Conservation (phyloP, 495 filamentous ascomycete species). For the Friedmanniomyces simplex region DNA sequence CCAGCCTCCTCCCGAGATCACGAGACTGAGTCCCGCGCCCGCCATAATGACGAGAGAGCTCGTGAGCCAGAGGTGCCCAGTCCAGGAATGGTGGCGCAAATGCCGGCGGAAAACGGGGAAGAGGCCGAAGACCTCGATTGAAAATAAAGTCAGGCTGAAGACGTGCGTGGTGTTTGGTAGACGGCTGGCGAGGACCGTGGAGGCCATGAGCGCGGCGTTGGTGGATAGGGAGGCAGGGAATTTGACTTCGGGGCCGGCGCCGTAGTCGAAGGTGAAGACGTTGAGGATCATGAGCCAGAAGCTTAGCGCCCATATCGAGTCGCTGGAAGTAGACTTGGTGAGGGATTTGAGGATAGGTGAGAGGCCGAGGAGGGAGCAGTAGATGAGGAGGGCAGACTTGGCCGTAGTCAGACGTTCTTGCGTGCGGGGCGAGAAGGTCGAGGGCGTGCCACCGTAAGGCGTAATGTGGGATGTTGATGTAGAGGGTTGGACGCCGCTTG, state of each 20-base stretch:
- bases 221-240: constrained; percentile 84
- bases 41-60: constrained; percentile 68
- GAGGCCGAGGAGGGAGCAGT: constrained; percentile 78
- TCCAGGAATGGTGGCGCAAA: constrained; percentile 72
- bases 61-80: constrained; percentile 69
- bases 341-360: constrained; percentile 91
- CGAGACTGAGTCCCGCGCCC: constrained; percentile 65
- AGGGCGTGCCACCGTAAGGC: constrained; percentile 24
- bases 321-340: constrained; percentile 75
- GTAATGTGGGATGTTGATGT: constrained; percentile 7
- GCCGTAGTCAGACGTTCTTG: constrained; percentile 59
- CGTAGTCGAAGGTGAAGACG: constrained; percentile 95
- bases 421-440: constrained; percentile 46
- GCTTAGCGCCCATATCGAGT: constrained; percentile 94
- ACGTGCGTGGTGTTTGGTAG: constrained; percentile 85
- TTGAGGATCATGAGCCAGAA: constrained; percentile 90
- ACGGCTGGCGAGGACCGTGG: constrained; percentile 79
- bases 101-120: constrained; percentile 92
- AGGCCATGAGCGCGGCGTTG: constrained; percentile 91
- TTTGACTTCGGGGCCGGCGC: constrained; percentile 53
- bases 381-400: constrained; percentile 90
- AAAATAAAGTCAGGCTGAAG: constrained; percentile 89
- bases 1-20: constrained; percentile 57
- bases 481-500: not conserved
- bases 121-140: constrained; percentile 91